phyloP scores from a whole-genome alignment of 768 basidiomycete genomes.

The Kwoniella sp. region DNA sequence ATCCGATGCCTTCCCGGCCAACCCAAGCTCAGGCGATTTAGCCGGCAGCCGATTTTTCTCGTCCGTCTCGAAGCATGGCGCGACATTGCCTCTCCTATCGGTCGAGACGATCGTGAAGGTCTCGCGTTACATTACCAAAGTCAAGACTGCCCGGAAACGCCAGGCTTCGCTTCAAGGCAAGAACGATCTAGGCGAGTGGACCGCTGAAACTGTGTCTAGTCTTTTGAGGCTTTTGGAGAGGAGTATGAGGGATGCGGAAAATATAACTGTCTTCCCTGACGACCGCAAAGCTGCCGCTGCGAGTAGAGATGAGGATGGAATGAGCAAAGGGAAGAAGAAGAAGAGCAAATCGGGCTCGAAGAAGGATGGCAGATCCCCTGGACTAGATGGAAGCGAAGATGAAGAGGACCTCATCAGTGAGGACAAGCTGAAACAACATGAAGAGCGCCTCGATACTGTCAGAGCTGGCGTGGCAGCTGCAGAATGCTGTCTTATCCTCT shows the following conservation, averaged over 20 bases:
- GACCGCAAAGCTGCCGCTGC: constrained; percentile 54
- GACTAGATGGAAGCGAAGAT: constrained; percentile 35
- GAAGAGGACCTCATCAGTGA: constrained; percentile 53
- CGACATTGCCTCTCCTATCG: constrained; percentile 66
- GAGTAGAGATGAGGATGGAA: constrained; percentile 21
- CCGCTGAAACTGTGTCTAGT: constrained; percentile 65
- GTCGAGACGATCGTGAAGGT: constrained; percentile 47
- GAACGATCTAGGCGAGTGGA: constrained; percentile 62
- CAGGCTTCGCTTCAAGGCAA: constrained; percentile 59
- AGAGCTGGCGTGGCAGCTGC: constrained; percentile 75
- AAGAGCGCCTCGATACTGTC: constrained; percentile 63
- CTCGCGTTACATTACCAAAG: constrained; percentile 55
- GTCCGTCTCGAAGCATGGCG: constrained; percentile 21
- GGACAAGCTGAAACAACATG: constrained; percentile 53
- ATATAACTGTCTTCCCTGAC: constrained; percentile 71
- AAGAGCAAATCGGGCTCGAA: constrained; percentile 33
- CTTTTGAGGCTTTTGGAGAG: constrained; percentile 77
- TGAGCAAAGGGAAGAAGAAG: constrained; percentile 59
- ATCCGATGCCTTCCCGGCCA: constrained; percentile 70
- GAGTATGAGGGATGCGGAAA: constrained; percentile 74
- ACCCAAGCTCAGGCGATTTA: constrained; percentile 62
- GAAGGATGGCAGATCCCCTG: constrained; percentile 25
- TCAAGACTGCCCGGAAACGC: constrained; percentile 67
- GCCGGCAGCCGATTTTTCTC: constrained; percentile 56
- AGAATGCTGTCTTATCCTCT: constrained; percentile 76